Evolutionary conservation across 2,329 filamentous ascomycete species (phyloP).

Genomic region (Dactylellina haptotyla): DNA sequence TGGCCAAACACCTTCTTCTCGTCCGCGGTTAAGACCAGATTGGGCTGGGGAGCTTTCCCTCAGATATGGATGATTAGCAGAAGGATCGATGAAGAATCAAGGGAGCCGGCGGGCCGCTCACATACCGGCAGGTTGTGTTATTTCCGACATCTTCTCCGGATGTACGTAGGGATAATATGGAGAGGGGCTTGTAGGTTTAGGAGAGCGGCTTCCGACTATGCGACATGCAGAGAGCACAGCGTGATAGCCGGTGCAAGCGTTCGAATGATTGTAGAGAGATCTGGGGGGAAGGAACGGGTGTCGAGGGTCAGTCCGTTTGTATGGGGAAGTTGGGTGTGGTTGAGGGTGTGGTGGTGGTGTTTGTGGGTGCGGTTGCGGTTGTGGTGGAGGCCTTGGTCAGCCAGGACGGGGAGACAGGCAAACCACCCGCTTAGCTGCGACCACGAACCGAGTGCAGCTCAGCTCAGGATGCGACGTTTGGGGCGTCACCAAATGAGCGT

Average conservation of each 20-base stretch:
- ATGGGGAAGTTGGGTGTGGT: conserved; percentile 29
- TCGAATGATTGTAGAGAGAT: conserved; percentile 20
- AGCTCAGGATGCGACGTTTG: conserved; percentile 20
- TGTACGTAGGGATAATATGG: conserved; percentile 11
- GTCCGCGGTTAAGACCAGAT: conserved; percentile 69
- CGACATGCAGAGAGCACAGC: conserved; percentile 47
- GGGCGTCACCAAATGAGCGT: conserved; percentile 15
- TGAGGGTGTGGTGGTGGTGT: conserved; percentile 14
- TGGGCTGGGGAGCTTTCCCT: conserved; percentile 29
- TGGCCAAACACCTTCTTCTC: conserved; percentile 95
- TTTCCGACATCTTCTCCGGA: conserved; percentile 43
- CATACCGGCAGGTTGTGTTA: conserved; percentile 48
- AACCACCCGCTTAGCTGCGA: conserved; percentile 40
- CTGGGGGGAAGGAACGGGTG: conserved; percentile 2
- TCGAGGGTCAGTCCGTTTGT: conserved; percentile 23
- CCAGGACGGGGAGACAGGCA: conserved; percentile 20
- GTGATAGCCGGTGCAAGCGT: conserved; percentile 8
- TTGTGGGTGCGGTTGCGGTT: neutral
- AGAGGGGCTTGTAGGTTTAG: conserved; percentile 25
- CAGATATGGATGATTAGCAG: neutral
- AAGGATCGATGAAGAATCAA: neutral
- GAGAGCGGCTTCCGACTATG: conserved; percentile 35
- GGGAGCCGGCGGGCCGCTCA: conserved; percentile 3
- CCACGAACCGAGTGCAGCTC: conserved; percentile 9
- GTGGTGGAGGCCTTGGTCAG: conserved; percentile 13